Percentiles rank a stretch among this genome's conserved stretches.
Evolutionary conservation across 345 rosid genomes (phyloP).

Genomic region (Melastoma malabathricum): DNA sequence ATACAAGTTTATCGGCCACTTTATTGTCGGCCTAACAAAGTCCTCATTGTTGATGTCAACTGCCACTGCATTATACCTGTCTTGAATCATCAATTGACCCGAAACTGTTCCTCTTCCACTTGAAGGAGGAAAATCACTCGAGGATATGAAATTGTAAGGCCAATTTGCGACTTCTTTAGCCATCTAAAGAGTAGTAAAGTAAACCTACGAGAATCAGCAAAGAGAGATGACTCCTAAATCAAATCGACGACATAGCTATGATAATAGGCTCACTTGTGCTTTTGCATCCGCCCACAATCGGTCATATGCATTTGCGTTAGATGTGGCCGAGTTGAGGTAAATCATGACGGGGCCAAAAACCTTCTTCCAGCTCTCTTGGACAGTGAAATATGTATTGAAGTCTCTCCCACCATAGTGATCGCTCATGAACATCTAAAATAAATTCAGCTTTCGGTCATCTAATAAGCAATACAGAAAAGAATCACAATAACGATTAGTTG

Average conservation of each 20-base stretch:
- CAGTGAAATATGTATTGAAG: slow-evolving; percentile 7
- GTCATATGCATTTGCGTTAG: neutral
- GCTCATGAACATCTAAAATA: slow-evolving; percentile 24
- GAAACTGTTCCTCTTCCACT: slow-evolving; percentile 25
- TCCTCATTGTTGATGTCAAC: no score
- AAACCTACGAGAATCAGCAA: neutral
- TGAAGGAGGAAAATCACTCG: slow-evolving; percentile 26
- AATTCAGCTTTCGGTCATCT: no score
- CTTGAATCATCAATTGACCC: slow-evolving; percentile 28
- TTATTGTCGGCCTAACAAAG: no score
- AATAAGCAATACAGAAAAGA: neutral
- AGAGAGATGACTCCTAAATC: no score
- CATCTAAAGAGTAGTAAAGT: slow-evolving; percentile 3
- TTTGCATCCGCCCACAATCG: slow-evolving; percentile 30
- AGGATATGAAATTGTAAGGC: slow-evolving; percentile 19
- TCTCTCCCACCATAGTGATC: slow-evolving; percentile 24
- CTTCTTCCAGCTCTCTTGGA: slow-evolving; percentile 31
- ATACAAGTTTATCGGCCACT: neutral
- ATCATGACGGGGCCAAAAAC: slow-evolving; percentile 28
- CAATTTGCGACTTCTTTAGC: slow-evolving; percentile 11
- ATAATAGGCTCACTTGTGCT: slow-evolving; percentile 13
- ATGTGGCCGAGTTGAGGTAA: slow-evolving; percentile 18
- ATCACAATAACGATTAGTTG: neutral
- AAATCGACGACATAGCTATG: no score
- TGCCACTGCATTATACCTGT: slow-evolving; percentile 15